phyloP scores from a whole-genome alignment of 306 rosid genomes.

The Glycine latifolia region DNA sequence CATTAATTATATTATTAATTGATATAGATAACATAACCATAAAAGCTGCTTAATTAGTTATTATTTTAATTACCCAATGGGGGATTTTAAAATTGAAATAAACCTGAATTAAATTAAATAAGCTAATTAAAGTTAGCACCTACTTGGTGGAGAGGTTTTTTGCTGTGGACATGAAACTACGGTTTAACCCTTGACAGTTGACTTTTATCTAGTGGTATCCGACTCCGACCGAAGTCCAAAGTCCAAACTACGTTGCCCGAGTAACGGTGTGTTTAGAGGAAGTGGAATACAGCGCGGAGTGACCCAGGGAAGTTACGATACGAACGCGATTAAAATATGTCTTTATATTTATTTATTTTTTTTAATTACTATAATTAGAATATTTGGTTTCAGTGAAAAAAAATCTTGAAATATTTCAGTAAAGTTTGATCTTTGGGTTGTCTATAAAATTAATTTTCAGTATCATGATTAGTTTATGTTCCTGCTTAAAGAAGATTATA shows the following conservation, averaged over 20 bases:
- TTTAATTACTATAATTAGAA: too few relatives aligned
- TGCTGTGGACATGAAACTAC: not conserved
- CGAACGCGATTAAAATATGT: not conserved
- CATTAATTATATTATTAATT: not conserved
- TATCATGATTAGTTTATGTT: too few relatives aligned
- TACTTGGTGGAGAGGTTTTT: not conserved
- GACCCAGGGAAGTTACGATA: not conserved
- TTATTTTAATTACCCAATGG: not conserved
- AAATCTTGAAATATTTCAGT: too few relatives aligned
- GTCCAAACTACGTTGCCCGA: not conserved
- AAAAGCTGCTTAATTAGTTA: constrained; percentile 21
- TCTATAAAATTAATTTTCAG: too few relatives aligned
- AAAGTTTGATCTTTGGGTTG: too few relatives aligned
- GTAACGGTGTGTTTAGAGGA: not conserved
- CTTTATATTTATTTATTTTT: too few relatives aligned
- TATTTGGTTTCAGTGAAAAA: too few relatives aligned
- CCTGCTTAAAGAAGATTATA: too few relatives aligned
- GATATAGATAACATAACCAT: not conserved
- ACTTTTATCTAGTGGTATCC: not conserved
- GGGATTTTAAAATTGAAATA: not conserved
- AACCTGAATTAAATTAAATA: not conserved
- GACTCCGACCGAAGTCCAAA: constrained; percentile 7
- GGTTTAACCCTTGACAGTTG: constrained; percentile 12
- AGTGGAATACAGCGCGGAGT: not conserved
- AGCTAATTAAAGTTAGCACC: not conserved